Conservation (phyloP, 2,329 filamentous ascomycete genomes). For the Aspergillus eucalypticola region DNA sequence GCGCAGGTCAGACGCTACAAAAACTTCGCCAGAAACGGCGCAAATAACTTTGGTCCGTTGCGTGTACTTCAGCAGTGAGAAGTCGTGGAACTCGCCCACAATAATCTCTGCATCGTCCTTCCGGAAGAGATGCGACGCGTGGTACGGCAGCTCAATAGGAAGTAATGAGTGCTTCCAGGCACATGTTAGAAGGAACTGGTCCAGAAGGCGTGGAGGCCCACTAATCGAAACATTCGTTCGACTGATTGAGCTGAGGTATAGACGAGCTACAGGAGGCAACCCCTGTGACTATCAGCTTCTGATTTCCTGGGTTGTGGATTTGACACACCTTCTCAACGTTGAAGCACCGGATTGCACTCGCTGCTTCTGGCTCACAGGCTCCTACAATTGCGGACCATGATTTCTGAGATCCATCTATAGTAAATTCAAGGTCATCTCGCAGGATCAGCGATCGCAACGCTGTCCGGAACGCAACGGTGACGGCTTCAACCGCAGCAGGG, state of each 20-base stretch:
- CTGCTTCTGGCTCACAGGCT: background rate
- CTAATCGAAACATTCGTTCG: constrained; percentile 6
- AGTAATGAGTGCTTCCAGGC: constrained; percentile 9
- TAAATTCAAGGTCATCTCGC: background rate
- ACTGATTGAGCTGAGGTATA: constrained; percentile 12
- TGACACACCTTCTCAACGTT: constrained; percentile 2
- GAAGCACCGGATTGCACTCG: background rate
- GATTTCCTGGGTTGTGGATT: background rate
- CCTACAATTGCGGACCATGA: constrained; percentile 5
- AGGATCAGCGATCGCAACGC: background rate
- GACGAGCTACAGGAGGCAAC: background rate
- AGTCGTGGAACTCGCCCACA: background rate
- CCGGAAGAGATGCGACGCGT: constrained; percentile 7
- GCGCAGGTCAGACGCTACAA: background rate
- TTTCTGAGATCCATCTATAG: background rate
- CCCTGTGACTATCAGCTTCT: background rate
- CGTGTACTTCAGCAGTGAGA: background rate
- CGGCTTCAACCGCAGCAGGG: constrained; percentile 3
- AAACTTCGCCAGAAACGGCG: background rate
- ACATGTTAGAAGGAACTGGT: background rate
- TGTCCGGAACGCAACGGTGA: constrained; percentile 5
- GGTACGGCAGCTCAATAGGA: constrained; percentile 9
- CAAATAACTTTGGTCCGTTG: background rate
- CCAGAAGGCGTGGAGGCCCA: constrained; percentile 1
- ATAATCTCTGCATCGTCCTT: background rate